Evolutionary conservation across 2,329 filamentous ascomycete genomes (phyloP), one percentile per base, ranked within the genome.

Genomic region (Thelonectria discophora): DNA sequence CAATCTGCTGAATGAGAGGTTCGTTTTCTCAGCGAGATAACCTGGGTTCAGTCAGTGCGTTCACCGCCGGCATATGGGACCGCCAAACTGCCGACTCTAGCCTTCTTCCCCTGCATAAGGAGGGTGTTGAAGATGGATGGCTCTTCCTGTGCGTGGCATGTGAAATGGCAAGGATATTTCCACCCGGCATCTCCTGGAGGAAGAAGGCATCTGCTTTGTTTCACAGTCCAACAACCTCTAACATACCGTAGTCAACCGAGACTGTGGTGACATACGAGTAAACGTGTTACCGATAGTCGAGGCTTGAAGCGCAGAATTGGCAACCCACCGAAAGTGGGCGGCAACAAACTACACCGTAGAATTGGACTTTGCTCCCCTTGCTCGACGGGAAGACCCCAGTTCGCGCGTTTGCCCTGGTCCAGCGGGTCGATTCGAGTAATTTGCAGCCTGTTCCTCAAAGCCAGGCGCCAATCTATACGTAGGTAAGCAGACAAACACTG

Each of bases 401-500:
- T 52, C 20, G 40, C 42, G 24, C 27, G 47, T 39, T 52, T 49
- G 52, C 40, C 46, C 54, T 55, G 42, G 42, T 21, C 39, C 40
- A 17, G 45, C 24, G 40, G 46, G 42, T 46, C 20, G 21, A 24
- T 5, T 24, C 53, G 21, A 53, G 45, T 40, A 30, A 47, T 46
- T 61, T 64, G 56, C 59, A 30, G 27, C 27, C 8, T 30, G 65
- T 69, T 63, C 57, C 46, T 50, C 27, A 20, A 42, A 58, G 32
- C 55, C 32, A 48, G 52, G 56, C 60, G 62, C 58, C 60, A 42
- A 34, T 24, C 20, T 43, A n/a, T 30, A 37, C 42, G 50, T 49
- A 54, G 62, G 52, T 49, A 64, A 64, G 51, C 64, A 62, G 13
- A 39, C 57, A 60, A 68, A 30, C 58, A 58, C 32, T 59, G 46